phyloP scores from a whole-genome alignment of 192 early-diverging fungal genomes.

The Ambispora gerdemannii region DNA sequence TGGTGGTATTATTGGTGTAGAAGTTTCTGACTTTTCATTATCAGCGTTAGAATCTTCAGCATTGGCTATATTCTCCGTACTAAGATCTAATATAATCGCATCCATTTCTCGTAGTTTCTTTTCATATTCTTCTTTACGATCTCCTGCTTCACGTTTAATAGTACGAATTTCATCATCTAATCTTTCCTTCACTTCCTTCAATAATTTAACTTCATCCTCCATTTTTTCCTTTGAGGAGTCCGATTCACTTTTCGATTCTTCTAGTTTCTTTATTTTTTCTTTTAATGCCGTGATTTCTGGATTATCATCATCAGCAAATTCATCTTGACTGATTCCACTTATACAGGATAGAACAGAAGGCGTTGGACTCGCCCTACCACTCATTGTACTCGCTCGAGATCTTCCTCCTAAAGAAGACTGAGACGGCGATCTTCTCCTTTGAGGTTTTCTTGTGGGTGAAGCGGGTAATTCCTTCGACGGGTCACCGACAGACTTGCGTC shows the following conservation, averaged over 20 bases:
- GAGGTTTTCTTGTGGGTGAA: slow-evolving; percentile 13
- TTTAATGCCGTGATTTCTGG: slow-evolving; percentile 13
- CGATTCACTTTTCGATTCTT: slow-evolving; percentile 1
- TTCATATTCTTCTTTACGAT: slow-evolving; percentile 7
- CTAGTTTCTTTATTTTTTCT: slow-evolving; percentile 8
- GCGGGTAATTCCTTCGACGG: background rate
- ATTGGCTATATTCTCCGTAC: background rate
- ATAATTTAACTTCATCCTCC: slow-evolving; percentile 5
- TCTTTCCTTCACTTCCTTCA: slow-evolving; percentile 2
- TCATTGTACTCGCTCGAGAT: background rate
- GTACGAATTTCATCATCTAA: slow-evolving; percentile 3
- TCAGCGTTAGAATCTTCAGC: background rate
- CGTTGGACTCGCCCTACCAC: slow-evolving; percentile 2
- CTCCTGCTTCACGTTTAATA: background rate
- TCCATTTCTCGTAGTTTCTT: slow-evolving; percentile 24
- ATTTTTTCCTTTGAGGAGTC: background rate
- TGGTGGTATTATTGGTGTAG: background rate
- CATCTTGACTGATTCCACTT: slow-evolving; percentile 13
- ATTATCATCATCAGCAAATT: background rate
- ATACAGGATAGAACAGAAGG: slow-evolving; percentile 17
- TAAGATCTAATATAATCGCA: slow-evolving; percentile 3
- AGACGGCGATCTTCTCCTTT: background rate
- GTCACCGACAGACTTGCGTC: slow-evolving; percentile 14
- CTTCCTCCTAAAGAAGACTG: slow-evolving; percentile 6
- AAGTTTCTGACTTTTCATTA: background rate